Base-by-base conservation (phyloP, 1,284 basidiomycete species). In the Malassezia dermatis region DNA sequence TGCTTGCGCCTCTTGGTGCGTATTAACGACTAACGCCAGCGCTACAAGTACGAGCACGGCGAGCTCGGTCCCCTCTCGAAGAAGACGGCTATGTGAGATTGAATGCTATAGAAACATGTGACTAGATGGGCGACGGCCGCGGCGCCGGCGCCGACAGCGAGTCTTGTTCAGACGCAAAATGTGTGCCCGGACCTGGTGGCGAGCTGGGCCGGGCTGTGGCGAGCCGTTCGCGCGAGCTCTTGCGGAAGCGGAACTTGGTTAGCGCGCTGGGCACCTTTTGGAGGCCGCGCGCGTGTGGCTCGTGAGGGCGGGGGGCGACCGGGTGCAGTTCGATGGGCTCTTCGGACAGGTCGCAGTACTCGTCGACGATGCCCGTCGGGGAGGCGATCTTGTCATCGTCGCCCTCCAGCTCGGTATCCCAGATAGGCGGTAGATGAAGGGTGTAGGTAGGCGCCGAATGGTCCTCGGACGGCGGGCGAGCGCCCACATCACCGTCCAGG, bases 1-100 rank as follows among this genome's bases (percentile, higher is more conserved):
- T 51, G 61, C 10, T 17, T 52, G 8, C 60, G 71, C 17, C 69
- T 73, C 48, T 19, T 63, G 37, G 70, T 73, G 58, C 51, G 70
- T 70, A 26, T 2, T 17, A 0, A 12, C 24, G 11, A 23, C 42
- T 51, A 7, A 44, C 42, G 19, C 43, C 46, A 48, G 51, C 26
- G 30, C 6, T 53, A 53, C 35, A 39, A 47, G 19, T 37, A 40
- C n/a, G 44, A 32, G 10, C 40, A 34, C 26, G 23, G 31, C 24
- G 41, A 34, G 30, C 19, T 46, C 17, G 37, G 37, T 19, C 15
- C 24, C 8, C 15, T 43, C 13, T 26, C 24, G 4, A 43, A 43
- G 41, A 28, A 43, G 41, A 17, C 41, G 21, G 23, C 23, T 3
- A 6, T 12, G 6, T 8, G n/a, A 17, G 11, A n/a, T n/a, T 24